Base-by-base conservation (phyloP, 2,329 filamentous ascomycete species). In the Colletotrichum gigasporum region DNA sequence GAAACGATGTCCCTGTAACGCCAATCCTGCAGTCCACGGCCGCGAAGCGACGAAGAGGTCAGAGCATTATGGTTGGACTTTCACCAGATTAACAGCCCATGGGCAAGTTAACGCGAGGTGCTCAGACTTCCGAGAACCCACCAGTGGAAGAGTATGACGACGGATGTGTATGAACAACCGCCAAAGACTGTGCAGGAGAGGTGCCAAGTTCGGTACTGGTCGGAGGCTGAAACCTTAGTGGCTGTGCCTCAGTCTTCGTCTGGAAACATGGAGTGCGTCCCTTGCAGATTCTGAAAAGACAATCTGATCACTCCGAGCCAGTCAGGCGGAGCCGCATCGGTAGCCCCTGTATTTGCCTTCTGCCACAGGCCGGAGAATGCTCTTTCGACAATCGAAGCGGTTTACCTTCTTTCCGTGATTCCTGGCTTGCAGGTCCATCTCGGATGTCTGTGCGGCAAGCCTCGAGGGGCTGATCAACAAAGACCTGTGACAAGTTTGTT, bases 151-250 rank as follows among this genome's bases (percentile, higher is more conserved):
- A 54, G 11, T 16, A 63, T 41, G 44, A 57, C 50, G 51, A 52
- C 50, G 32, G 45, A 30, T 35, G 9, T 32, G 39, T 30, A 39
- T 34, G 24, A 39, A 26, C 22, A 20, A 12, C 22, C 34, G 41
- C 41, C 47, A 48, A 65, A 41, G 24, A 45, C 8, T 57, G n/a
- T 58, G 45, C 51, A 20, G 26, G 22, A 48, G 32, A 59, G 51
- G 42, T 45, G 63, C 63, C 63, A 65, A 63, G 63, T 63, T 63
- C 45, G 39, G 63, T 58, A 44, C 42, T 39, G 45, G 57, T 58
- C 57, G 51, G 59, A 58, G 52, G 63, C 59, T 65, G 63, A 65
- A 65, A 65, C 63, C 47, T 30, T 58, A 24, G 63, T 58, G 59
- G 63, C 63, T 35, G 51, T 34, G 63, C 51, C 58, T 26, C 44